Base-by-base conservation (phyloP, 352 stramenopile species). In the Blastocystis sp. region DNA sequence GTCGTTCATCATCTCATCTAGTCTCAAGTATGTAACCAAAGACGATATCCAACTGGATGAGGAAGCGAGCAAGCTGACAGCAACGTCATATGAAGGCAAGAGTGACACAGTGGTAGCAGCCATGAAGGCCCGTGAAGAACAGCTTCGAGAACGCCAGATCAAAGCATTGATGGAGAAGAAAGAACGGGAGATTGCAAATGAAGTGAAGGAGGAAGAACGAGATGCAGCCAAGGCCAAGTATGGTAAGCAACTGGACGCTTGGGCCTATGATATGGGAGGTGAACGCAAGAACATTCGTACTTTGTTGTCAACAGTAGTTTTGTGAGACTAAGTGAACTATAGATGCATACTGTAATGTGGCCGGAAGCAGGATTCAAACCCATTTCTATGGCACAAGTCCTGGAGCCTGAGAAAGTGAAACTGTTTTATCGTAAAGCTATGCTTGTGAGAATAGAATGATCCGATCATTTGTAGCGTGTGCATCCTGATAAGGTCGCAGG, bases 321-420 rank as follows among this genome's bases (percentile, higher is more conserved):
- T 19, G 17, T 42, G n/a, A 27, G 3, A 30, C 0, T 19, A 19
- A 5, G 15, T 88, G 19, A 27, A 66, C 90, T 89, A 37, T 92
- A 91, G 76, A 91, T 95, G 81, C 91, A 95, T 80, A 93, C 91
- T 0, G 92, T 95, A 57, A 91, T 95, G 24, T 95, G 93, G 93
- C 89, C 91, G 27, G 92, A 90, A 37, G 84, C 90, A 5, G 91
- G 92, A n/a, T 95, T 92, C 92, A 94, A 94, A 59, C 90, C 90
- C 2, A 90, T 95, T 24, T 92, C 66, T 27, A 92, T 95, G 82
- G 92, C 92, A 27, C 92, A 95, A 89, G 70, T 95, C 19, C 90
- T 95, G 78, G 89, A 94, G 51, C 91, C 93, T 57, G 90, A 79
- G 2, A 94, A 94, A 69, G 90, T 93, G n/a, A 94, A 94, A 79